A percentile compares a stretch with the other conserved stretches of the same genome.
Evolutionary conservation across 768 basidiomycete species (phyloP).

Genomic region (Erythrobasidium yunnanense): DNA sequence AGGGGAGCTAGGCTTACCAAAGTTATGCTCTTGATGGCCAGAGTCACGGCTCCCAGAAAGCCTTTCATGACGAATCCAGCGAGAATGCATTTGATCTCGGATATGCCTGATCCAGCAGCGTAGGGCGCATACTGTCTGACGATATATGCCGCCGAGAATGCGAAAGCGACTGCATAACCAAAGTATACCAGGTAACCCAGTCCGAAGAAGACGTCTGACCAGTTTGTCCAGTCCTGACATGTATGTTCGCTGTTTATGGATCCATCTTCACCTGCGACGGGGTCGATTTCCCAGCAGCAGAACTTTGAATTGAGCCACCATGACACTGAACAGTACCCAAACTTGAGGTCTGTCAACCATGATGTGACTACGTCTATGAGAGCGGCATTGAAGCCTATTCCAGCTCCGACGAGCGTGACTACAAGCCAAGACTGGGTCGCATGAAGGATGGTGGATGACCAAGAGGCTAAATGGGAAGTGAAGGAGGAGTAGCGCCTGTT

Average conservation of each 20-base stretch:
- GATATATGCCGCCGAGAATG: conserved; percentile 71
- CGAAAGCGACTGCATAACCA: conserved; percentile 64
- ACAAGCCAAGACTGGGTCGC: conserved; percentile 87
- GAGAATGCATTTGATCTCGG: conserved; percentile 95
- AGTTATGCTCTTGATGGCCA: conserved; percentile 85
- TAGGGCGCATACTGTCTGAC: conserved; percentile 82
- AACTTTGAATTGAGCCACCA: conserved; percentile 99
- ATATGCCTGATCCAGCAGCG: conserved; percentile 94
- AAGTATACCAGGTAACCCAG: conserved; percentile 79
- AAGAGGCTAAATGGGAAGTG: conserved; percentile 21
- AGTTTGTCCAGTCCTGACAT: conserved; percentile 84
- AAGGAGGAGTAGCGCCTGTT: background rate
- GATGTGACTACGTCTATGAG: conserved; percentile 87
- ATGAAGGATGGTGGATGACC: conserved; percentile 46
- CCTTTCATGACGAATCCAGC: conserved; percentile 97
- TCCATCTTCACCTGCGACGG: conserved; percentile 37
- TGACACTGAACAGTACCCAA: conserved; percentile 88
- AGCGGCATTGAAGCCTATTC: conserved; percentile 87
- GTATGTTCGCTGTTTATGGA: conserved; percentile 54
- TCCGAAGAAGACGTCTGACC: conserved; percentile 58
- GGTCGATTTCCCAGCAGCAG: conserved; percentile 92
- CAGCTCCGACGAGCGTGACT: conserved; percentile 72
- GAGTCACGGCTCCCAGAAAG: conserved; percentile 77
- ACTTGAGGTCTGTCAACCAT: conserved; percentile 96
- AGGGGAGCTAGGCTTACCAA: conserved; percentile 51